Percentiles rank a stretch among this genome's conserved stretches.
Conservation (phyloP, 73 alveolate genomes). For the Tetrahymena malaccensis region DNA sequence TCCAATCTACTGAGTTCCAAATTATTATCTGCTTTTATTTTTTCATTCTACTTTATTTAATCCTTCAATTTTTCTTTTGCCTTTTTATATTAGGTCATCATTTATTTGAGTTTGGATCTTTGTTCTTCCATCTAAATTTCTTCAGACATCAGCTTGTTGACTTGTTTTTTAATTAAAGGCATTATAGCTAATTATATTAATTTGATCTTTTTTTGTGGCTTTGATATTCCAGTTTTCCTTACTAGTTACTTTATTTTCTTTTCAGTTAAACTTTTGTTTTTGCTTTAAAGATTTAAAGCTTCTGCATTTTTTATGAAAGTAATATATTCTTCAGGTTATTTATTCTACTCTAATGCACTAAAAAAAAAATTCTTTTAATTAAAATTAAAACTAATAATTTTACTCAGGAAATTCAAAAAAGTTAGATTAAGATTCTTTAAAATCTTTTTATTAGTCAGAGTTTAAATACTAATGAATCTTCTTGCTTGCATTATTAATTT, state of each 20-base stretch:
- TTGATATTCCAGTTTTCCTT: not conserved
- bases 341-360: not conserved
- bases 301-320: not conserved
- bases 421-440: not conserved
- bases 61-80: not conserved
- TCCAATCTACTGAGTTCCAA: not conserved
- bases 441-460: not conserved
- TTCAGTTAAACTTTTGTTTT: not conserved
- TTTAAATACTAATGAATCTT: not conserved
- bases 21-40: not conserved
- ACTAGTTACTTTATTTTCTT: not conserved
- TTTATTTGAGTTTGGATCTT: not conserved
- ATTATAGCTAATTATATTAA: not conserved
- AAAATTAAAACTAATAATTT: not conserved
- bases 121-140: not conserved
- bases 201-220: not conserved
- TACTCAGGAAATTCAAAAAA: not conserved
- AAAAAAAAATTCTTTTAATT: not conserved
- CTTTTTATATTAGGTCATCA: not conserved
- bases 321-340: not conserved
- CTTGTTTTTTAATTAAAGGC: not conserved
- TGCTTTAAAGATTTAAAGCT: not conserved
- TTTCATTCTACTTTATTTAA: not conserved
- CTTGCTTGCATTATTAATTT: not conserved
- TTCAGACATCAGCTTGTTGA: not conserved